These are phyloP conservation scores for Candida tibetensis DNA, from an alignment of 805 yeast genomes.

Conservation along the genomic window DNA sequence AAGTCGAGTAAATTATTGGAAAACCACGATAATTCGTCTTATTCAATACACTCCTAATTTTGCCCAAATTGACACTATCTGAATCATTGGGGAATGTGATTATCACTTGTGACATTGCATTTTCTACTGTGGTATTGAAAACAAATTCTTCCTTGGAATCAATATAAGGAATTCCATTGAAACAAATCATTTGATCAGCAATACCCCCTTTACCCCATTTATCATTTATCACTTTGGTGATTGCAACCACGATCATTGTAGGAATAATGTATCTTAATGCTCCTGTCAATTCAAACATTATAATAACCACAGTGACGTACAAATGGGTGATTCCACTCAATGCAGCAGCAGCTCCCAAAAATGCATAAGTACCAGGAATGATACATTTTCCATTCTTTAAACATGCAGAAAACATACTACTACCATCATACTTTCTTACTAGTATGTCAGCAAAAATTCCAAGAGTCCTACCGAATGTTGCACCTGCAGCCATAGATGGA, in stretches of 20 bases:
- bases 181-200: constrained; percentile 90
- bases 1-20: constrained; percentile 49
- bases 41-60: constrained; percentile 30
- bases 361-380: constrained; percentile 93
- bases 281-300: constrained; percentile 86
- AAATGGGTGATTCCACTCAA: constrained; percentile 91
- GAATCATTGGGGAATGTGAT: constrained; percentile 38
- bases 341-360: constrained; percentile 94
- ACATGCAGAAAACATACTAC: constrained; percentile 32
- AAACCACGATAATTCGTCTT: constrained; percentile 44
- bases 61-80: constrained; percentile 26
- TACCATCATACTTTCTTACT: constrained; percentile 31
- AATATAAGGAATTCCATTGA: constrained; percentile 83
- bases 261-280: constrained; percentile 90
- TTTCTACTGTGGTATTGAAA: constrained; percentile 45
- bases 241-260: constrained; percentile 92
- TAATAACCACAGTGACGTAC: constrained; percentile 86
- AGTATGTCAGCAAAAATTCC: constrained; percentile 66
- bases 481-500: constrained; percentile 97
- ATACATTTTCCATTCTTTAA: constrained; percentile 49
- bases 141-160: constrained; percentile 67
- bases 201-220: constrained; percentile 79
- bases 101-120: constrained; percentile 58
- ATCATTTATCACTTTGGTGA: constrained; percentile 77
- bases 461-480: constrained; percentile 84